A percentile compares a stretch with the other conserved stretches of the same genome.
Conservation (phyloP, 148 eudicot species). For the Camellia sinensis region DNA sequence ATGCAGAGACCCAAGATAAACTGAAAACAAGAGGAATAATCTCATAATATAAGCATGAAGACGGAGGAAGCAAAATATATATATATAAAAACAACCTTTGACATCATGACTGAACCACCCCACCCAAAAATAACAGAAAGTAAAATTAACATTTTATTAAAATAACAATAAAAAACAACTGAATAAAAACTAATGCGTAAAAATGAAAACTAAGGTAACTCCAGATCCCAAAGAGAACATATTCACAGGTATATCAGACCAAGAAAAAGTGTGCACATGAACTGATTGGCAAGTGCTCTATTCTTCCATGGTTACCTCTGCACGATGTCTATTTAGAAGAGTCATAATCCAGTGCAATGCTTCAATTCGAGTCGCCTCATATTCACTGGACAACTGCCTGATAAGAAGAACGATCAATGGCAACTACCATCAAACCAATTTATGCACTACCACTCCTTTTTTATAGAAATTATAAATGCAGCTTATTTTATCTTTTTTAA, state of each 20-base stretch:
- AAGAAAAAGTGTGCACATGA: background rate
- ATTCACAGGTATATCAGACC: background rate
- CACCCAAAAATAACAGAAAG: background rate
- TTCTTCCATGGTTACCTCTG: conserved; percentile 45
- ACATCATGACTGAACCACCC: conserved; percentile 2
- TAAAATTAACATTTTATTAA: background rate
- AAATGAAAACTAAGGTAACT: background rate
- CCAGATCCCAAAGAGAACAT: background rate
- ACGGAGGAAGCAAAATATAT: no score
- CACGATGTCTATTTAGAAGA: conserved; percentile 74
- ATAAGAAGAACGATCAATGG: conserved; percentile 17
- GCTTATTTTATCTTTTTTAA: background rate
- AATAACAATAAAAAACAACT: background rate
- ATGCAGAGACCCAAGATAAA: no score
- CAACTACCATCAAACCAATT: background rate
- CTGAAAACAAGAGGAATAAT: no score
- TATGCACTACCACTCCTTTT: conserved; percentile 2
- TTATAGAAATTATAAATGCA: background rate
- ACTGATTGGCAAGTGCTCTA: background rate
- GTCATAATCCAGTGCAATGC: conserved; percentile 92
- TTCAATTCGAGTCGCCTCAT: conserved; percentile 98
- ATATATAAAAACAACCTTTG: background rate
- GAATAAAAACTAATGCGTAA: background rate
- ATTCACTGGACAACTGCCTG: conserved; percentile 93
- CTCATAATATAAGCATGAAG: no score